Base-by-base conservation (phyloP, 2,329 filamentous ascomycete genomes). In the Parasarocladium wereldwijsianum region DNA sequence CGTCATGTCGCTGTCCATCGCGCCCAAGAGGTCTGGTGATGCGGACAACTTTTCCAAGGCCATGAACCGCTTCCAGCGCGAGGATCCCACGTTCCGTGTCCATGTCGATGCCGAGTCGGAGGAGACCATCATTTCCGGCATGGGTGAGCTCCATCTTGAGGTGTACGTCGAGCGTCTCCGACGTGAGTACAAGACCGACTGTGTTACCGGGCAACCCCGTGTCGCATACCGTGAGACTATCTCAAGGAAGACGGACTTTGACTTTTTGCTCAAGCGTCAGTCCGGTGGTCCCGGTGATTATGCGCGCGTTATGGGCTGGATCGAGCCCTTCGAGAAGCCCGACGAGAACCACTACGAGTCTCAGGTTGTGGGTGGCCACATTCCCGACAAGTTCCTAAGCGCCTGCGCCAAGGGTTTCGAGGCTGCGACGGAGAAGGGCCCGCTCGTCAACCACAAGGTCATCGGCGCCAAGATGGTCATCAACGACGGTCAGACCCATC, bases 151-250 rank as follows among this genome's bases (percentile, higher is more conserved):
- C 42, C 90, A 98, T 55, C 66, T 98, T 17, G 86, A 93, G 47
- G 93, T 98, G 47, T 98, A 98, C 54, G 76, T 98, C 29, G 90
- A 98, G 62, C 85, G 90, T 43, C 86, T 98, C 62, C 79, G 81
- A 43, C 79, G 90, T 49, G 90, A 98, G 58, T 98, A 98, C 68
- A 84, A 81, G 50, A 86, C 93, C 32, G 90, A 94, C 40, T 93
- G 87, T 54, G 70, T 81, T 45, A 94, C 86, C n/a, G 90, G 90
- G 34, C 82, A 93, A 52, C 90, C 90, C 4, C 87, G 93, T 53
- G 90, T 98, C 40, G 85, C 90, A 14, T 98, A 96, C 64, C 78
- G 90, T 42, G 90, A 98, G 62, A 96, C 87, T 22, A 78, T 98
- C 45, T 78, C 78, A 31, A 63, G 76, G 38, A 70, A 65, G 33